Evolutionary conservation across 108 stramenopile genomes (phyloP), one percentile per base, ranked within the genome.

Genomic region (Thalassiosira profunda): DNA sequence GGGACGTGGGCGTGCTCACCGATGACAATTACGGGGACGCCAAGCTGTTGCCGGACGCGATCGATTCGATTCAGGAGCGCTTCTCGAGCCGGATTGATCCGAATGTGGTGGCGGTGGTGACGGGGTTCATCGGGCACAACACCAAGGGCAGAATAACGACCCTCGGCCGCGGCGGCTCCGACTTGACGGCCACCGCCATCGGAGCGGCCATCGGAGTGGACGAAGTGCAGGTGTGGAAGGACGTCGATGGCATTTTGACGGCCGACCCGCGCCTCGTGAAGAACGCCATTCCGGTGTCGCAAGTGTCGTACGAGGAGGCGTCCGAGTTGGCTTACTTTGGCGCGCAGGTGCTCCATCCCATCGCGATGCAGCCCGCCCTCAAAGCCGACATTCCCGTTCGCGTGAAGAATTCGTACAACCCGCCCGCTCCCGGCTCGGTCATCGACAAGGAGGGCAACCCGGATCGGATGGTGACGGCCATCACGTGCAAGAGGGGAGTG

Each of bases 151-250:
- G 76, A 23, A 97, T 98, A 52, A 98, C 98, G 7, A 98, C 98
- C 5, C 74, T 98, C 28, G 98, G 96, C 18, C 82, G 98, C 30
- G 98, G 98, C 26, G 98, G 98, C 21, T 85, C 83, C 35, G 98
- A 99, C 70, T 84, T 99, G 70, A 97, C 96, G 12, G 98, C 98
- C 1, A 97, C 98, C 0, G 92, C 93, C 5, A 81, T 99, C 48
- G 98, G 96, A 2, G 93, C 93, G 4, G 91, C 94, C 5, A 59
- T 70, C 8, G 44, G 65, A 5, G 57, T 94, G 15, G 96, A 98
- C 52, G 98, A 98, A 71, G 84, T 98, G 49, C 98, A 98, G 83
- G 95, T 98, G 12, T 99, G 99, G 99, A 99, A 98, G 76, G 99
- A 99, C 81, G 99, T 99, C 28, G 95, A 99, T 83, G 99, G 99